Conservation (phyloP, 2,329 filamentous ascomycete species). For the Rutstroemia sp. region DNA sequence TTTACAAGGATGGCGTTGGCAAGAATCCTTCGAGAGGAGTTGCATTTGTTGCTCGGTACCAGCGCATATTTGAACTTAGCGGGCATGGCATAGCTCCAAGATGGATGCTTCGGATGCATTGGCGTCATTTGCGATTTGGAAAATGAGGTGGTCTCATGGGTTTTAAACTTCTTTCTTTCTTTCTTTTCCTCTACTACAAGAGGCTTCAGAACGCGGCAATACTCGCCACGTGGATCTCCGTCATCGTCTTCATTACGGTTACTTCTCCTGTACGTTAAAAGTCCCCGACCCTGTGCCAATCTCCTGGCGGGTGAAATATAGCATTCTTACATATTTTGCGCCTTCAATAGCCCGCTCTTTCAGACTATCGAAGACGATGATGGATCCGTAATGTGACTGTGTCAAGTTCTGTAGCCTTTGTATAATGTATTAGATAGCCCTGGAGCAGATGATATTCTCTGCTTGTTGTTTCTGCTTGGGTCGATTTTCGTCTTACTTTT, state of each 20-base stretch:
- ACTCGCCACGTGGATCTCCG: slow-evolving; percentile 46
- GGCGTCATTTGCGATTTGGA: slow-evolving; percentile 26
- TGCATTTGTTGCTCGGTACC: slow-evolving; percentile 24
- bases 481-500: background rate
- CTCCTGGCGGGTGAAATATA: slow-evolving; percentile 42
- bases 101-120: slow-evolving; percentile 30
- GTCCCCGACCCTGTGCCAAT: slow-evolving; percentile 33
- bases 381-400: slow-evolving; percentile 45
- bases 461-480: background rate
- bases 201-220: slow-evolving; percentile 20
- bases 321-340: slow-evolving; percentile 36
- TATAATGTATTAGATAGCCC: background rate
- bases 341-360: slow-evolving; percentile 30
- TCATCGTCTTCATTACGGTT: slow-evolving; percentile 58
- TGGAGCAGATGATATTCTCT: too few species aligned
- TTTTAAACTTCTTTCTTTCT: slow-evolving; percentile 20
- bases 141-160: slow-evolving; percentile 25
- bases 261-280: slow-evolving; percentile 59
- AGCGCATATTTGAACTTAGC: slow-evolving; percentile 37
- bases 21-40: slow-evolving; percentile 24
- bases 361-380: slow-evolving; percentile 49
- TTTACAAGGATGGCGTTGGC: slow-evolving; percentile 26
- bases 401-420: slow-evolving; percentile 23
- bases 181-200: slow-evolving; percentile 8
- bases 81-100: slow-evolving; percentile 38